These are phyloP conservation scores for Blastobotrys proliferans DNA, from an alignment of 1,139 yeast species.

Conservation along the genomic window DNA sequence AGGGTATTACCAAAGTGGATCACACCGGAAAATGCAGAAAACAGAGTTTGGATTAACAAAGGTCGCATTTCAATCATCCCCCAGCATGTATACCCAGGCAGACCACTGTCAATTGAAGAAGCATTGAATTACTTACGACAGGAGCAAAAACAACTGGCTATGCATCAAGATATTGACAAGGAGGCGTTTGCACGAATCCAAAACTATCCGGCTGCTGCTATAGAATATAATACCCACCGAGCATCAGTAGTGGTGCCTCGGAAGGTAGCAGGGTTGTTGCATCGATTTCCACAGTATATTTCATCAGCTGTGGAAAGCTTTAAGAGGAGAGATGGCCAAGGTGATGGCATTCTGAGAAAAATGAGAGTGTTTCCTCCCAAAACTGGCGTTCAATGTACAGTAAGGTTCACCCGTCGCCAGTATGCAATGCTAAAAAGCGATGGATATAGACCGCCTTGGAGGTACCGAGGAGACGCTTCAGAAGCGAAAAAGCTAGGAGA, in stretches of 20 bases:
- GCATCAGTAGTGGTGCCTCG: conserved; percentile 18
- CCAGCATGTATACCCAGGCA: conserved; percentile 12
- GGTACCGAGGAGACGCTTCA: conserved; percentile 11
- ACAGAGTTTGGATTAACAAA: conserved; percentile 37
- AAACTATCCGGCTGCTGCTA: conserved; percentile 14
- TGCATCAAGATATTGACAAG: conserved; percentile 9
- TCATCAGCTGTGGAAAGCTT: conserved; percentile 16
- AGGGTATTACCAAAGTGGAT: conserved; percentile 45
- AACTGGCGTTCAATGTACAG: conserved; percentile 25
- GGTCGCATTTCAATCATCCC: conserved; percentile 28
- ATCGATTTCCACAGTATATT: conserved; percentile 20
- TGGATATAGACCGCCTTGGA: conserved; percentile 17
- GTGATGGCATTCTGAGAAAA: neutral
- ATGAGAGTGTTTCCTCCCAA: conserved; percentile 11
- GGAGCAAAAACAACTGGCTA: conserved; percentile 4
- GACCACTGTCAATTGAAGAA: conserved; percentile 10
- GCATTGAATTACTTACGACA: conserved; percentile 14
- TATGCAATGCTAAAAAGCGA: conserved; percentile 26
- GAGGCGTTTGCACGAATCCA: conserved; percentile 13
- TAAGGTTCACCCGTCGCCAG: conserved; percentile 23
- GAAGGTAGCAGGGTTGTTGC: conserved; percentile 21
- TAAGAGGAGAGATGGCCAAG: neutral
- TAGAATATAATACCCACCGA: conserved; percentile 17
- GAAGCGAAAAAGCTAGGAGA: conserved; percentile 25
- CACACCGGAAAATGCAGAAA: conserved; percentile 39